Evolutionary conservation across 2,329 filamentous ascomycete species (phyloP), one percentile per base, ranked within the genome.

Genomic region (Biscogniauxia sp.): DNA sequence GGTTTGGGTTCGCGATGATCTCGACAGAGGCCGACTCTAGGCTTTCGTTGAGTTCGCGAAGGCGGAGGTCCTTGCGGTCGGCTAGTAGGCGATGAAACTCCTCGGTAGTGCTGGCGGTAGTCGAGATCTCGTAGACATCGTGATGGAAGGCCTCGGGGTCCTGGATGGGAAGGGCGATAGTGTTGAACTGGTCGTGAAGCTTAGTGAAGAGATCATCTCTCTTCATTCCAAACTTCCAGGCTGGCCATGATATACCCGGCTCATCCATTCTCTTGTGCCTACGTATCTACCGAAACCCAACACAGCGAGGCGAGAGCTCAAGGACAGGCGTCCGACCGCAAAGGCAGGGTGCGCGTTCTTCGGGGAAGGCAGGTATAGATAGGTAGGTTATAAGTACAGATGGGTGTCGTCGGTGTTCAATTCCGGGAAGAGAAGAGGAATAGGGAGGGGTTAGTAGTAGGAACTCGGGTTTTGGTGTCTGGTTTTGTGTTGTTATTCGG

Each of bases 221-320:
- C 78, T 83, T 85, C 80, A 86, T 80, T 69, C 83, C 84, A 77
- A 86, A 87, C 73, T 86, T 86, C 84, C 84, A 87, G 68, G 81
- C 80, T 51, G 84, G 84, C 84, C 84, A 87, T 67, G 78, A 76
- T 70, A 74, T 77, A 65, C 73, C 77, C 32, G 78, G 79, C 59
- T 85, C 83, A 74, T 86, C 83, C 84, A 87, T 86, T 66, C 73
- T 76, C 67, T 69, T 61, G 62, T 50, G 17, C 37, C 20, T 7
- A 37, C 9, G 2, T 37, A 7, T 15, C 32, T 37, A 15, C 32
- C 32, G 32, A 37, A 15, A 37, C 23, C 23, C 23, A 5, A 23
- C 23, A 5, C 23, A 23, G 23, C 32, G 32, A 37, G 32, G 13
- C 32, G 32, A 37, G 32, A 37, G 32, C 32, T 23, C 23, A 23